Percentiles rank a stretch among this genome's conserved stretches.
These are phyloP conservation scores for Epichloe aotearoae DNA, from an alignment of 2,329 filamentous ascomycete species.

Conservation along the genomic window DNA sequence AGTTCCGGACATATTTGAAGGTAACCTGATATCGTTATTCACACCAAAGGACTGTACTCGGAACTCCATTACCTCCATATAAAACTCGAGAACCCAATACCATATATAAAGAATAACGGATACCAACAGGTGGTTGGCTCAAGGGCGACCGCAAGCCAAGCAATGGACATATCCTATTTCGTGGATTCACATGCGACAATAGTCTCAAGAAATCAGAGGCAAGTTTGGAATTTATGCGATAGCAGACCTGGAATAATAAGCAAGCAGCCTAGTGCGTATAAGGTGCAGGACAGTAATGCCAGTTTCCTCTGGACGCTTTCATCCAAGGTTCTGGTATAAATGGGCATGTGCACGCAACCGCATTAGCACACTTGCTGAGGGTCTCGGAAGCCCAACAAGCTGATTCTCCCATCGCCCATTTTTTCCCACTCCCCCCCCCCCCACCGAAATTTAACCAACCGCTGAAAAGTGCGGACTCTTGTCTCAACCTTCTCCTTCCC, in stretches of 20 bases:
- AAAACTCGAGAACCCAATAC: no score
- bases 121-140: no score
- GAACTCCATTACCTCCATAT: no score
- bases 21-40: no score
- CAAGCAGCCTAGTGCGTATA: background rate
- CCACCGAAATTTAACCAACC: slow-evolving; percentile 28
- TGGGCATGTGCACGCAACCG: background rate
- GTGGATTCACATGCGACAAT: no score
- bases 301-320: background rate
- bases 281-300: no score
- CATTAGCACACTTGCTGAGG: background rate
- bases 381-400: slow-evolving; percentile 17
- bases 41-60: no score
- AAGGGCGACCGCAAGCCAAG: no score
- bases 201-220: no score
- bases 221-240: background rate
- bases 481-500: slow-evolving; percentile 19
- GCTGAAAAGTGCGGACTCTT: slow-evolving; percentile 19
- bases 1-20: no score
- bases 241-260: background rate
- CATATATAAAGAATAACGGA: no score
- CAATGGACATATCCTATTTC: no score
- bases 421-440: slow-evolving; percentile 20
- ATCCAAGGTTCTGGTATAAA: background rate
- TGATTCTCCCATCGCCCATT: slow-evolving; percentile 18